Evolutionary conservation across 345 rosid genomes (phyloP).

Genomic region (Stellera chamaejasme): DNA sequence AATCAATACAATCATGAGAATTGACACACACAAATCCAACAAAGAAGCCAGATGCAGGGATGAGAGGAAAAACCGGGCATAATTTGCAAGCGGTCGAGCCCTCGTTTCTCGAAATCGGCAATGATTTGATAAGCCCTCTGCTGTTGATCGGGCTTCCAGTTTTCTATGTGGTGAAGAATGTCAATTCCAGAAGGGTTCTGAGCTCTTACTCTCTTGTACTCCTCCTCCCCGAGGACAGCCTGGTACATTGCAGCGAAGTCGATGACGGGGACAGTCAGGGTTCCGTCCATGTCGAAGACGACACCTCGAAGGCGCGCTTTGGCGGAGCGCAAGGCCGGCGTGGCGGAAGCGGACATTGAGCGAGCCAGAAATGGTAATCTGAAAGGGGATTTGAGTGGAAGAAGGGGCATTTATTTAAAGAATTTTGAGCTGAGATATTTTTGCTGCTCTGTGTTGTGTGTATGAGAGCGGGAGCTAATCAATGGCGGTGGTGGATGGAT

Average conservation of each 20-base stretch:
- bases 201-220: slow-evolving; percentile 53
- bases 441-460: slow-evolving; percentile 18
- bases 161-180: slow-evolving; percentile 70
- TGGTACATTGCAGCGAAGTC: slow-evolving; percentile 88
- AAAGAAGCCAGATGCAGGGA: neutral
- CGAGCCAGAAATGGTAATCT: slow-evolving; percentile 18
- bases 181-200: slow-evolving; percentile 77
- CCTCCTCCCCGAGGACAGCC: slow-evolving; percentile 73
- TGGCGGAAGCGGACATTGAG: slow-evolving; percentile 16
- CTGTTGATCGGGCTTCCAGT: slow-evolving; percentile 57
- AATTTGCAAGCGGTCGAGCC: slow-evolving; percentile 76
- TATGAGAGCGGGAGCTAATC: slow-evolving; percentile 25
- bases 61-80: slow-evolving; percentile 63
- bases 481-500: slow-evolving; percentile 11
- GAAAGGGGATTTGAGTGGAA: slow-evolving; percentile 17
- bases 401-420: slow-evolving; percentile 20
- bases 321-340: slow-evolving; percentile 8
- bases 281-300: slow-evolving; percentile 85
- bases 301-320: slow-evolving; percentile 52
- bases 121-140: slow-evolving; percentile 50
- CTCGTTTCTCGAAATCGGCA: slow-evolving; percentile 64
- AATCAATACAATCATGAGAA: too few relatives aligned
- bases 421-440: slow-evolving; percentile 15
- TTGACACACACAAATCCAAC: too few relatives aligned
- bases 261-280: slow-evolving; percentile 85